Percentiles rank a stretch among this genome's conserved stretches.
These are phyloP conservation scores for Daucus carota DNA, from an alignment of 129 eudicot species.

Conservation along the genomic window DH1_v3.0 NC_030382.2:38247001-38247500, in stretches of 20 bases:
- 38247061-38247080: not conserved
- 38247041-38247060: not conserved
- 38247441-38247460: conserved; percentile 97
- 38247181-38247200: not conserved
- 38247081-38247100: not conserved
- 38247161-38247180: not conserved
- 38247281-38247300: not conserved
- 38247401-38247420: conserved; percentile 94
- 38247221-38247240: not conserved
- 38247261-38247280: not conserved
- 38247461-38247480: conserved; percentile 90
- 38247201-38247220: not conserved
- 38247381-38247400: conserved; percentile 99
- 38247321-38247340: not conserved
- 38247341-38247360: not conserved
- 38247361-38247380: conserved; percentile 70
- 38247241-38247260: not conserved
- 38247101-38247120: not conserved
- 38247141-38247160: not conserved
- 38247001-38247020: not conserved
- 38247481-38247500: conserved; percentile 47
- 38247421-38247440: conserved; percentile 91
- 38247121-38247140: not conserved
- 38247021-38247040: not conserved
- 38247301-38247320: not conserved